Evolutionary conservation across 2,329 filamentous ascomycete genomes (phyloP).

Genomic region (Colletotrichum acutatum): DNA sequence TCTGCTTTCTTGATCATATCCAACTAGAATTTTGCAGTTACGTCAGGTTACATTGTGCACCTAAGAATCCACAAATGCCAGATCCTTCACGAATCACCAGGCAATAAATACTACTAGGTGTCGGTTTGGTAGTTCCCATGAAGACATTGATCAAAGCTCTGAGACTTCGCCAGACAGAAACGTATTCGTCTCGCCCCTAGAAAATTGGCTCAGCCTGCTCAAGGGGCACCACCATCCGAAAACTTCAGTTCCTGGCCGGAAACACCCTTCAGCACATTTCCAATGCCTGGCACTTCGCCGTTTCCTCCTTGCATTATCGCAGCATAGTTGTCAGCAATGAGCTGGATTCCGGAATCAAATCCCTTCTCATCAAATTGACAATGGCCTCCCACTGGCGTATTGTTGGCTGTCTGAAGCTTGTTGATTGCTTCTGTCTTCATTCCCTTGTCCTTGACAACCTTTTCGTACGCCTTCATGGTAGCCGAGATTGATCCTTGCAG

Average conservation of each 20-base stretch:
- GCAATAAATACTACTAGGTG: too few species aligned
- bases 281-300: conserved; percentile 60
- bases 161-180: too few species aligned
- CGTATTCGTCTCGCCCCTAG: too few species aligned
- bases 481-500: conserved; percentile 62
- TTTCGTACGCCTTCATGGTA: conserved; percentile 61
- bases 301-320: conserved; percentile 63
- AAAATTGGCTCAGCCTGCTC: background rate
- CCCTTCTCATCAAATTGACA: conserved; percentile 66
- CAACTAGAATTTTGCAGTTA: too few species aligned
- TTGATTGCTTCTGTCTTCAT: conserved; percentile 57
- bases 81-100: too few species aligned
- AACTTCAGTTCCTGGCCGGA: conserved; percentile 59
- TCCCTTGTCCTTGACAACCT: conserved; percentile 55
- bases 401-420: conserved; percentile 66
- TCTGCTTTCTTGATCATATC: too few species aligned
- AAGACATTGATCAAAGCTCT: too few species aligned
- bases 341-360: conserved; percentile 65
- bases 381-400: conserved; percentile 64
- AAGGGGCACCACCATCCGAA: background rate
- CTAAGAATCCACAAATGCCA: too few species aligned
- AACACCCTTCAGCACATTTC: conserved; percentile 58
- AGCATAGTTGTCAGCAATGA: conserved; percentile 62
- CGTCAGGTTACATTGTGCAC: too few species aligned
- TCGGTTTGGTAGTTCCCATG: too few species aligned